Evolutionary conservation across 768 basidiomycete species (phyloP), one percentile per base, ranked within the genome.

Genomic region (Mrakia blollopis): DNA sequence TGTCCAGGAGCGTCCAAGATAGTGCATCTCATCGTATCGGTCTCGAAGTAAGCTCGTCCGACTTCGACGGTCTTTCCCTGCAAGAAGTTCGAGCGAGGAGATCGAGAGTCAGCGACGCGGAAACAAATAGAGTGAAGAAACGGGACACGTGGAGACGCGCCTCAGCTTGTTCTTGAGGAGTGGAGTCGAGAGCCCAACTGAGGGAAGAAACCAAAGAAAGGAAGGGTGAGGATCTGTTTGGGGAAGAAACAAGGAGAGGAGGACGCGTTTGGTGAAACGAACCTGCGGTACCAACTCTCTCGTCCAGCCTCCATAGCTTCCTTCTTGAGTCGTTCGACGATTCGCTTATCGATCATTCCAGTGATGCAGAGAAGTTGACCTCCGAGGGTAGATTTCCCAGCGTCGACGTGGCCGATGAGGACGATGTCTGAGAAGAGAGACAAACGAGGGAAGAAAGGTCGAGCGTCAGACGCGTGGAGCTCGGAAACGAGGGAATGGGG

Each of bases 371-470:
- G 88, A 11, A 99, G 86, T 82, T 98, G 95, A 68, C 97, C 97
- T 63, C 97, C 97, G 88, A 98, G 91, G 57, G 97, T 99, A 78
- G 93, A 96, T 86, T 99, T 99, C 54, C 97, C 97, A 0, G 97
- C 97, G 86, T 99, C 97, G 84, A 99, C 97, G 85, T 99, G 97
- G 32, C 97, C 97, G 83, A 97, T 91, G 86, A 99, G 95, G 80
- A 99, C 97, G 84, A 98, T 89, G 84, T 98, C 74, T 75, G 73
- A 6, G 25, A 11, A 52, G 30, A 3, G n/a, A 8, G 71, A 37
- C n/a, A n/a, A n/a, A n/a, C n/a, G n/a, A 50, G 4, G 73, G 7
- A 37, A 11, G 52, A 47, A 6, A 25, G 70, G 52, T 9, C 30
- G 21, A 65, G 63, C 37, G 63, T 65, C 63, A 37, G 32, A 65